phyloP scores from a whole-genome alignment of 2,329 filamentous ascomycete species.

The Nigrospora sphaerica region DNA sequence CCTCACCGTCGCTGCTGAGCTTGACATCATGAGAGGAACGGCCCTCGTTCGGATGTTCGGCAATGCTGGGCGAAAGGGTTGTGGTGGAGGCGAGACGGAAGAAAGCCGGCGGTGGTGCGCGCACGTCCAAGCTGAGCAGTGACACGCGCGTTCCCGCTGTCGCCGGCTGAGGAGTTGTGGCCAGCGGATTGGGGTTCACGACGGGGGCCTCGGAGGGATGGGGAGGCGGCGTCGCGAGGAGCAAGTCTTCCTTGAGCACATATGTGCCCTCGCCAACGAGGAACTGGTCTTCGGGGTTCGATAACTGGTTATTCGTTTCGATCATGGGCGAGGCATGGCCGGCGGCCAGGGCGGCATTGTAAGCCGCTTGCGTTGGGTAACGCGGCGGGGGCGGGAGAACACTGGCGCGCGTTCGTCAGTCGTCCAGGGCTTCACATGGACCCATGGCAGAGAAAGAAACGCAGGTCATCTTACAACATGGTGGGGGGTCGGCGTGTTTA shows the following conservation, averaged over 20 bases:
- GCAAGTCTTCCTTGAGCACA: slow-evolving; percentile 80
- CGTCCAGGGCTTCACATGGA: slow-evolving; percentile 3
- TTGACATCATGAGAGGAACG: slow-evolving; percentile 54
- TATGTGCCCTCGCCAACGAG: slow-evolving; percentile 94
- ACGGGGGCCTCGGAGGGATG: slow-evolving; percentile 90
- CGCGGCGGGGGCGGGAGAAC: slow-evolving; percentile 81
- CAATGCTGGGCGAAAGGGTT: slow-evolving; percentile 46
- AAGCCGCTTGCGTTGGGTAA: slow-evolving; percentile 68
- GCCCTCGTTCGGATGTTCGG: slow-evolving; percentile 55
- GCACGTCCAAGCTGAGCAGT: slow-evolving; percentile 63
- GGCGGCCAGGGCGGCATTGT: slow-evolving; percentile 64
- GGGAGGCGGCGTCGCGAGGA: slow-evolving; percentile 87
- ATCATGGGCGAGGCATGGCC: slow-evolving; percentile 68
- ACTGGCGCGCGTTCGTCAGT: slow-evolving; percentile 33
- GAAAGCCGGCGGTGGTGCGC: slow-evolving; percentile 43
- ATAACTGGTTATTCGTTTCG: slow-evolving; percentile 88
- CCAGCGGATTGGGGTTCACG: slow-evolving; percentile 82
- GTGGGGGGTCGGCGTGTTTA: neutral
- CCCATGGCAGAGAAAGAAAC: slow-evolving; percentile 4
- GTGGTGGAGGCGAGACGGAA: slow-evolving; percentile 47
- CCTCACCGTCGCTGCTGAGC: slow-evolving; percentile 49
- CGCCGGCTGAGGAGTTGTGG: slow-evolving; percentile 77
- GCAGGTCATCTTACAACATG: slow-evolving; percentile 19
- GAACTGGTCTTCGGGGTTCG: slow-evolving; percentile 81
- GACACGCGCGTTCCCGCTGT: slow-evolving; percentile 80